Base-by-base conservation (phyloP, 2,329 filamentous ascomycete genomes). In the Elsinoe australis region DNA sequence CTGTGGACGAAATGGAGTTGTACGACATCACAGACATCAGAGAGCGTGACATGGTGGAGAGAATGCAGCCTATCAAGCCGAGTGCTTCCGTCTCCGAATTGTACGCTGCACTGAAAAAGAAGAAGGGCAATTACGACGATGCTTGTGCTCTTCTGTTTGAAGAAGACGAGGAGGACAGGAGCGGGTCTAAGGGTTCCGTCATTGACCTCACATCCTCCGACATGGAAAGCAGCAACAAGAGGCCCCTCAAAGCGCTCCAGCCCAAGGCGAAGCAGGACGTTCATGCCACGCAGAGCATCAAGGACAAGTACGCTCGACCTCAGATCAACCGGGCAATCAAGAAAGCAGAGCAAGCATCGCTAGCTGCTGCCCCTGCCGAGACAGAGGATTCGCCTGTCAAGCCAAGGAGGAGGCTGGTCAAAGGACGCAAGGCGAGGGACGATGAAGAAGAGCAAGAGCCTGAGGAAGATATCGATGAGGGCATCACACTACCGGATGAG, bases 71-170 rank as follows among this genome's bases (percentile, higher is more conserved):
- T 1, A 66, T 82, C 31, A 66, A 74, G 49, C 69, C 72, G 0
- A 55, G 63, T 3, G 64, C 69, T 26, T 65, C 71, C 0, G 64
- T 82, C 4, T 55, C 67, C 19, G 60, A 65, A 17, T 71, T 75
- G 33, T 61, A 74, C 35, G 64, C 75, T 49, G 73, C 75, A 4
- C 61, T 85, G 19, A 47, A 71, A 1, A 55, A 58, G 12, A 71
- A 70, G 46, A 71, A 68, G 15, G 74, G 76, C 1, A 72, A 78
- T 51, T 73, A 71, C 49, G 71, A 78, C 17, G 72, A 77, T 56
- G 75, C 82, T 1, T 64, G 75, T 50, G 65, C 68, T 2, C 63
- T 67, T 45, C 56, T 80, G 31, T 65, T 65, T n/a, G 54, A 61
- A 10, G 63, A 69, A 17, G 67, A 70, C 29, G 50, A 46, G 24